phyloP scores from a whole-genome alignment of 352 stramenopile species.

The Thraustochytrium sp. region DNA sequence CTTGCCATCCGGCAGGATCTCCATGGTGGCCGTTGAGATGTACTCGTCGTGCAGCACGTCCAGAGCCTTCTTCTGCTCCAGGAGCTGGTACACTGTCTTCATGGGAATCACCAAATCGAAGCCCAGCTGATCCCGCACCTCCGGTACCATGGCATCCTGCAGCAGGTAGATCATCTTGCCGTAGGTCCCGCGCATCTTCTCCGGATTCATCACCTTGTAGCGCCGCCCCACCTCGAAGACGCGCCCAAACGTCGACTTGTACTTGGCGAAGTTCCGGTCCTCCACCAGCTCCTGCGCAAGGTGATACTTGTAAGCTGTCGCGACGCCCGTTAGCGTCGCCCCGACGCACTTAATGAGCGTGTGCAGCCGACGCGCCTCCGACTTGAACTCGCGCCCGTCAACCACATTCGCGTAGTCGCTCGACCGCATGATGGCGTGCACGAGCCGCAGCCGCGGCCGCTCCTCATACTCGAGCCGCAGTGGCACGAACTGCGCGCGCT shows the following conservation, averaged over 20 bases:
- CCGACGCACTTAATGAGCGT: neutral
- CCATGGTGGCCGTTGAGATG: constrained; percentile 86
- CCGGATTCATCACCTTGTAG: constrained; percentile 98
- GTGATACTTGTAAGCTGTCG: constrained; percentile 20
- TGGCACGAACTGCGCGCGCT: constrained; percentile 89
- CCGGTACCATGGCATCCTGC: constrained; percentile 71
- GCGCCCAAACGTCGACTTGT: constrained; percentile 77
- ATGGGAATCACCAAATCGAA: constrained; percentile 55
- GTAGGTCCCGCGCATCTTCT: constrained; percentile 94
- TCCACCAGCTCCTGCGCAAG: constrained; percentile 15
- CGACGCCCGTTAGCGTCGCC: constrained; percentile 2
- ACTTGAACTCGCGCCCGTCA: constrained; percentile 18
- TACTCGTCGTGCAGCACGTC: constrained; percentile 71
- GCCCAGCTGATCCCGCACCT: constrained; percentile 71
- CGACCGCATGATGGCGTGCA: constrained; percentile 82
- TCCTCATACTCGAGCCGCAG: constrained; percentile 88
- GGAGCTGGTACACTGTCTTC: constrained; percentile 77
- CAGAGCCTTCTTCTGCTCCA: constrained; percentile 65
- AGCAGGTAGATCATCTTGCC: constrained; percentile 90
- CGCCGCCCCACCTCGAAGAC: constrained; percentile 85
- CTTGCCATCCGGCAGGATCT: constrained; percentile 83
- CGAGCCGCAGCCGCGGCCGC: constrained; percentile 80
- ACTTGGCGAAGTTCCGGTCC: constrained; percentile 74
- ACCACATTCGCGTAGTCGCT: constrained; percentile 74
- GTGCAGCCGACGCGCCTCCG: neutral